A percentile compares a stretch with the other conserved stretches of the same genome.
These are phyloP conservation scores for Penicillium hesseltinei DNA, from an alignment of 2,329 filamentous ascomycete species.

Conservation along the genomic window DNA sequence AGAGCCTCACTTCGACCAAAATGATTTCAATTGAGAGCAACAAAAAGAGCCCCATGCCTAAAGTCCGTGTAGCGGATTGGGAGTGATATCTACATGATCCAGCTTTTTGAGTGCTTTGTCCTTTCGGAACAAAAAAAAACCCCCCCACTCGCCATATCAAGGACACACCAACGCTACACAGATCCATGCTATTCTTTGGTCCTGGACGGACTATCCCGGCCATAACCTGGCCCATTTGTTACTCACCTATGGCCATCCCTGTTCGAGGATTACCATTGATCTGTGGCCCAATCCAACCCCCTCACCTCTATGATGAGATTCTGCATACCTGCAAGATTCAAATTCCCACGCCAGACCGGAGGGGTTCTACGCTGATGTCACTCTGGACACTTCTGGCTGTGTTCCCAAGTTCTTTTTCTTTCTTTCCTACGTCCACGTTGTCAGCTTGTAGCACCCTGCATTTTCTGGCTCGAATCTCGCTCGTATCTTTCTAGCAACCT, in stretches of 20 bases:
- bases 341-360: slow-evolving; percentile 13
- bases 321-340: slow-evolving; percentile 10
- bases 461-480: slow-evolving; percentile 2
- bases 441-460: slow-evolving; percentile 20
- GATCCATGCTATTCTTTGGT: slow-evolving; percentile 19
- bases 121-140: slow-evolving; percentile 19
- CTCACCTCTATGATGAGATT: slow-evolving; percentile 7
- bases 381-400: slow-evolving; percentile 18
- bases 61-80: slow-evolving; percentile 11
- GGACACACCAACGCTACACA: slow-evolving; percentile 21
- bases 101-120: slow-evolving; percentile 13
- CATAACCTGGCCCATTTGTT: slow-evolving; percentile 18
- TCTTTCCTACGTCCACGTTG: slow-evolving; percentile 19
- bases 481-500: slow-evolving; percentile 11
- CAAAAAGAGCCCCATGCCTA: slow-evolving; percentile 7
- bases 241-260: slow-evolving; percentile 21
- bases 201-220: slow-evolving; percentile 22
- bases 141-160: slow-evolving; percentile 12
- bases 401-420: slow-evolving; percentile 12
- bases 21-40: not conserved
- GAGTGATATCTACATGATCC: slow-evolving; percentile 8
- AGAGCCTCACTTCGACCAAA: not conserved
- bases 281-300: slow-evolving; percentile 9
- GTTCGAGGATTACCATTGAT: slow-evolving; percentile 17
- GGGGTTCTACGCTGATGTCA: slow-evolving; percentile 14